Evolutionary conservation across 2,329 filamentous ascomycete genomes (phyloP).

Genomic region (Alternaria novae-zelandiae): DNA sequence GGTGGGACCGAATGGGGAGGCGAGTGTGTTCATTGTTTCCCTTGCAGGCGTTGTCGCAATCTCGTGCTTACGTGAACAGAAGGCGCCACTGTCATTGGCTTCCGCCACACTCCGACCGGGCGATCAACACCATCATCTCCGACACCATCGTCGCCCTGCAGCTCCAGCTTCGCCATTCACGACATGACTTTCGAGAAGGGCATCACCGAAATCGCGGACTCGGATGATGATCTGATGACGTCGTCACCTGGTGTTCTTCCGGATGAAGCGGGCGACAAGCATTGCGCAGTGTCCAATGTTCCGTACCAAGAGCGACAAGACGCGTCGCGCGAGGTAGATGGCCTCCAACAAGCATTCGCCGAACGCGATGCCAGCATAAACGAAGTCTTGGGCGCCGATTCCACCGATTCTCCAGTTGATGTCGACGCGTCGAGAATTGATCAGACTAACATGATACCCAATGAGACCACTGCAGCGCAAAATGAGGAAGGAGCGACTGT

Average conservation of each 20-base stretch:
- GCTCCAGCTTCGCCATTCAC: slow-evolving; percentile 2
- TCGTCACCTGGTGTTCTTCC: slow-evolving; percentile 32
- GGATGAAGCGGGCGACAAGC: slow-evolving; percentile 26
- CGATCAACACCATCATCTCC: slow-evolving; percentile 11
- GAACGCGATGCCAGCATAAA: slow-evolving; percentile 11
- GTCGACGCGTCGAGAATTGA: slow-evolving; percentile 9
- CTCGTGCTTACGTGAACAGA: slow-evolving; percentile 33
- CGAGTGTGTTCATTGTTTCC: slow-evolving; percentile 9
- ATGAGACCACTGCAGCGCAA: background rate
- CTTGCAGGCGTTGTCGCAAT: slow-evolving; percentile 25
- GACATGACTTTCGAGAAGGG: slow-evolving; percentile 33
- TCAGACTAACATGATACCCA: slow-evolving; percentile 13
- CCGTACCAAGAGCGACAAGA: slow-evolving; percentile 30
- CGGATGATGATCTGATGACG: slow-evolving; percentile 41
- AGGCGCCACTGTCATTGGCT: slow-evolving; percentile 27
- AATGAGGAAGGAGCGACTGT: background rate
- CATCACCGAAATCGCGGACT: slow-evolving; percentile 39
- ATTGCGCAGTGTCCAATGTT: slow-evolving; percentile 17
- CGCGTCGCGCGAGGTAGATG: slow-evolving; percentile 18
- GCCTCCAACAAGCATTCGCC: slow-evolving; percentile 21
- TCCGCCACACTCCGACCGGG: slow-evolving; percentile 14
- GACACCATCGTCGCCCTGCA: background rate
- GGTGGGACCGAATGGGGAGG: background rate
- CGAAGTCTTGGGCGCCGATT: slow-evolving; percentile 20
- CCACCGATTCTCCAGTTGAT: slow-evolving; percentile 15